Percentiles rank a stretch among this genome's conserved stretches.
Evolutionary conservation across 2,329 filamentous ascomycete species (phyloP).

Genomic region (Orbilia oligospora): DNA sequence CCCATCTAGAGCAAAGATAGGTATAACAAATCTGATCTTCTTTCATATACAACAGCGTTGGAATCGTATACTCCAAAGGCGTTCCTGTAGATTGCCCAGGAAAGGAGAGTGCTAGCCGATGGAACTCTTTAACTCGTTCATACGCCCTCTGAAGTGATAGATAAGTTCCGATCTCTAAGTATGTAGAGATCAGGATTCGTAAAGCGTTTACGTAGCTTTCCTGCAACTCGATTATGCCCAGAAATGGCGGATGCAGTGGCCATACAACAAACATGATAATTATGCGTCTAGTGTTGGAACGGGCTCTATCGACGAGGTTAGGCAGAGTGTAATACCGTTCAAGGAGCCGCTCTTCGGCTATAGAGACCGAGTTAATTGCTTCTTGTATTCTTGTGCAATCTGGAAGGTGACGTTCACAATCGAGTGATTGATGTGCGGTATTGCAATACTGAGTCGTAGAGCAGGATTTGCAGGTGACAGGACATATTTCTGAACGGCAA

Average conservation of each 20-base stretch:
- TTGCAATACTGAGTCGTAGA: background rate
- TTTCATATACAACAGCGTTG: slow-evolving; percentile 1
- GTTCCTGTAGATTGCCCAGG: background rate
- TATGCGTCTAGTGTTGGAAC: background rate
- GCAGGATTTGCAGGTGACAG: background rate
- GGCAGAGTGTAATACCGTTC: background rate
- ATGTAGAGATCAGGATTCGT: background rate
- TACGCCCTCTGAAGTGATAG: background rate
- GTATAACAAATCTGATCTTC: slow-evolving; percentile 31
- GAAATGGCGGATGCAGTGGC: too few relatives aligned
- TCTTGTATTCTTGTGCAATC: background rate
- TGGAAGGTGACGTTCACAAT: background rate
- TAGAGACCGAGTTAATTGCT: background rate
- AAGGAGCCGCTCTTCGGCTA: background rate
- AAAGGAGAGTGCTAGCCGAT: background rate
- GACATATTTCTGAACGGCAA: background rate
- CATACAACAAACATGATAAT: background rate
- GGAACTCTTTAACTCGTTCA: background rate
- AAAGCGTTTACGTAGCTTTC: slow-evolving; percentile 1
- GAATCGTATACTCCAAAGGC: slow-evolving; percentile 5
- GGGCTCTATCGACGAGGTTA: background rate
- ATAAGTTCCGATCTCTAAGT: background rate
- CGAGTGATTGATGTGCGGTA: background rate
- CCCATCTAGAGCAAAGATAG: slow-evolving; percentile 7
- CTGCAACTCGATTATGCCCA: background rate